Conservation (phyloP, 805 yeast species). For the Candida hungchunana region DNA sequence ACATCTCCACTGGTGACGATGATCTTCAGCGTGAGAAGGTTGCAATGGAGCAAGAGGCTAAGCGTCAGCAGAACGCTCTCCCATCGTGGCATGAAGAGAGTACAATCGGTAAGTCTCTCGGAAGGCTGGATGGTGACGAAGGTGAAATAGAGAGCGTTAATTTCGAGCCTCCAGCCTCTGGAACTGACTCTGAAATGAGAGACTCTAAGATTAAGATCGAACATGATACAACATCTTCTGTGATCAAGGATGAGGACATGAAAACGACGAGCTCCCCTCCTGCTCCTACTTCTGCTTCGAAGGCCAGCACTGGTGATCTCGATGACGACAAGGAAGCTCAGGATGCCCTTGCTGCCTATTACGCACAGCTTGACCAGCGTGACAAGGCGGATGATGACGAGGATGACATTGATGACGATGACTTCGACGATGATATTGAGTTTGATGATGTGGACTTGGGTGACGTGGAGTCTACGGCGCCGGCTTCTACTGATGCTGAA, state of each 20-base stretch:
- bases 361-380: slow-evolving; percentile 25
- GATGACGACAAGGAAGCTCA: slow-evolving; percentile 22
- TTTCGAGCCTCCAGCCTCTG: neutral
- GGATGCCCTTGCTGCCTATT: slow-evolving; percentile 25
- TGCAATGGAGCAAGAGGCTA: slow-evolving; percentile 61
- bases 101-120: slow-evolving; percentile 75
- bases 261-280: neutral
- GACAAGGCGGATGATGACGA: slow-evolving; percentile 25
- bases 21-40: slow-evolving; percentile 60
- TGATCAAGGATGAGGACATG: slow-evolving; percentile 1
- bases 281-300: neutral
- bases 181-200: slow-evolving; percentile 1
- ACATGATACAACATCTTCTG: neutral
- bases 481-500: slow-evolving; percentile 1
- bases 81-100: slow-evolving; percentile 96
- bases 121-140: slow-evolving; percentile 51
- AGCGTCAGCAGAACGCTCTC: slow-evolving; percentile 85
- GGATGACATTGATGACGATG: slow-evolving; percentile 43
- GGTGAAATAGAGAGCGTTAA: slow-evolving; percentile 30
- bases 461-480: slow-evolving; percentile 1
- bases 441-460: slow-evolving; percentile 37
- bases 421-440: slow-evolving; percentile 56
- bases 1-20: slow-evolving; percentile 83
- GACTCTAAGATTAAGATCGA: slow-evolving; percentile 12
- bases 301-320: neutral